Evolutionary conservation across 306 rosid species (phyloP).

Genomic region (Potentilla sterilis): DNA sequence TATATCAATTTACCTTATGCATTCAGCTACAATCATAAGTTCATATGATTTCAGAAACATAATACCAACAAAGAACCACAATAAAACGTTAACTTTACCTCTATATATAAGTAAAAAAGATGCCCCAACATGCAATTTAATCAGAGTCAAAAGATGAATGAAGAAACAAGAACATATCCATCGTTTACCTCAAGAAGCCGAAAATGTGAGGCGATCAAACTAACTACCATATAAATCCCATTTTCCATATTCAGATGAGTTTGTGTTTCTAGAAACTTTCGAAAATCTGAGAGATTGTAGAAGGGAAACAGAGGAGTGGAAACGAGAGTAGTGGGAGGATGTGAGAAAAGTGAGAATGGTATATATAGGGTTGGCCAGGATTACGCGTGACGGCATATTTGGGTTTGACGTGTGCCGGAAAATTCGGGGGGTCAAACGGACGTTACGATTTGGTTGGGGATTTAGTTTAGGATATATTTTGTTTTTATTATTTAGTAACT

Average conservation of each 20-base stretch:
- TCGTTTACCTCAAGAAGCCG: conserved; percentile 35
- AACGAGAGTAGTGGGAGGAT: neutral
- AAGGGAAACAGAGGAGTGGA: neutral
- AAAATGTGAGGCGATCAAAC: conserved; percentile 24
- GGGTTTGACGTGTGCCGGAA: neutral
- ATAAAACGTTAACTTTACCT: neutral
- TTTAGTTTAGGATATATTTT: no score
- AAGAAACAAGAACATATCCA: neutral
- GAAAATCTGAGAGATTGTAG: no score
- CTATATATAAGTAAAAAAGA: neutral
- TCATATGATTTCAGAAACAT: neutral
- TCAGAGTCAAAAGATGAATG: conserved; percentile 1
- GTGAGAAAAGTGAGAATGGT: neutral
- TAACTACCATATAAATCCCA: conserved; percentile 9
- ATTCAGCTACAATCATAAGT: neutral
- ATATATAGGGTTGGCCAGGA: conserved; percentile 1
- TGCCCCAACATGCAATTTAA: conserved; percentile 11
- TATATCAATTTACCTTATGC: neutral
- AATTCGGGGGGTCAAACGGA: neutral
- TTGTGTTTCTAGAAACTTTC: conserved; percentile 8
- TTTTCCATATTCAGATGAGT: conserved; percentile 15
- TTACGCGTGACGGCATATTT: conserved; percentile 8
- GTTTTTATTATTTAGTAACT: no score
- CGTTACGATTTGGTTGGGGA: conserved; percentile 9
- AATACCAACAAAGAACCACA: neutral